phyloP scores from a whole-genome alignment of 129 eudicot genomes.

The Tanacetum coccineum region DNA sequence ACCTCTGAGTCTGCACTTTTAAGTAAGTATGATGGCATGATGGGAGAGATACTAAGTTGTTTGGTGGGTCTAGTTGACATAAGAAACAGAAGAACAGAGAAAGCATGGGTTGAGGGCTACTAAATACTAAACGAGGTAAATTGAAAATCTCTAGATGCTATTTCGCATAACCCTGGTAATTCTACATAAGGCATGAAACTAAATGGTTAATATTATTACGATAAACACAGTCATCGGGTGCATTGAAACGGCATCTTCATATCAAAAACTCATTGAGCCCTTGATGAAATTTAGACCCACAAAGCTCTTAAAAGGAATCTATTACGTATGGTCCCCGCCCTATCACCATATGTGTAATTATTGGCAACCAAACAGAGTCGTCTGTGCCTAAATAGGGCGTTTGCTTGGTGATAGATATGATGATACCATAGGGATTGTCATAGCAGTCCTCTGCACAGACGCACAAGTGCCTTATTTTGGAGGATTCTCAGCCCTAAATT shows the following conservation, averaged over 20 bases:
- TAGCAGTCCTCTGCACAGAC: no score
- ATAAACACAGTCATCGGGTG: not conserved
- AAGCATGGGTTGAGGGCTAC: not conserved
- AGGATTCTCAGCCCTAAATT: not conserved
- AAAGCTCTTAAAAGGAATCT: not conserved
- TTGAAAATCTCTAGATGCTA: not conserved
- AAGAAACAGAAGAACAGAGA: not conserved
- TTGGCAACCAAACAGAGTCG: not conserved
- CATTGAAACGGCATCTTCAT: not conserved
- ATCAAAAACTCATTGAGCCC: not conserved
- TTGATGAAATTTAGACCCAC: not conserved
- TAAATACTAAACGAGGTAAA: not conserved
- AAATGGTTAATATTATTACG: not conserved
- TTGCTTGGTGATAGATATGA: not conserved
- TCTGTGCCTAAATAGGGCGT: not conserved
- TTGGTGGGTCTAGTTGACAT: not conserved
- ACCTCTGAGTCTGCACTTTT: not conserved
- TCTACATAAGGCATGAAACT: not conserved
- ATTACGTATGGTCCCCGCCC: not conserved
- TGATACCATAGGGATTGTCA: no score
- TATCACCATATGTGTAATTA: constrained; percentile 1
- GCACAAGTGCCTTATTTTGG: no score
- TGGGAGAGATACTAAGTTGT: not conserved
- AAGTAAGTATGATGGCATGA: constrained; percentile 5
- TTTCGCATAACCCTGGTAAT: not conserved